A percentile compares a stretch with the other conserved stretches of the same genome.
Conservation (phyloP, 352 stramenopile genomes). For the Pythium apleroticum region DNA sequence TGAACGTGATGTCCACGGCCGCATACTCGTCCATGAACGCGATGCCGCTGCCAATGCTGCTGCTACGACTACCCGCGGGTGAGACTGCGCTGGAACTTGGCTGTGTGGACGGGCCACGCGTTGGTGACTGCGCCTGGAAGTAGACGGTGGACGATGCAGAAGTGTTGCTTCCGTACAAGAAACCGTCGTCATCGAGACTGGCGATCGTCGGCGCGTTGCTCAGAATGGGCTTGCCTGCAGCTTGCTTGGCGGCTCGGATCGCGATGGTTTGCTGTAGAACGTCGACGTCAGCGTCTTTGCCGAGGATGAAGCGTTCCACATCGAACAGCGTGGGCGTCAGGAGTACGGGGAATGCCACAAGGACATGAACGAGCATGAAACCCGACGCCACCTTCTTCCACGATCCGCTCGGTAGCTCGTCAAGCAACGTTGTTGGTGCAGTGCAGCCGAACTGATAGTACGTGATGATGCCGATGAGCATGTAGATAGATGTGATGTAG, state of each 20-base stretch:
- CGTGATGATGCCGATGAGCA: slow-evolving; percentile 62
- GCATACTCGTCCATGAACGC: slow-evolving; percentile 22
- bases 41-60: neutral
- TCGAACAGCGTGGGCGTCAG: slow-evolving; percentile 66
- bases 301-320: slow-evolving; percentile 57
- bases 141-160: slow-evolving; percentile 6
- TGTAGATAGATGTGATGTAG: slow-evolving; percentile 71
- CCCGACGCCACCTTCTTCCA: slow-evolving; percentile 38
- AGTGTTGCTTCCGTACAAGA: slow-evolving; percentile 44
- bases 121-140: slow-evolving; percentile 26
- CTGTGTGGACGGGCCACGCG: neutral
- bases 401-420: slow-evolving; percentile 40
- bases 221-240: slow-evolving; percentile 46
- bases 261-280: slow-evolving; percentile 50
- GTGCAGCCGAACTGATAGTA: slow-evolving; percentile 78
- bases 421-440: slow-evolving; percentile 52
- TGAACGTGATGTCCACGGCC: slow-evolving; percentile 32
- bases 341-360: slow-evolving; percentile 62
- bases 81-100: slow-evolving; percentile 4
- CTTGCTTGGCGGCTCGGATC: slow-evolving; percentile 33
- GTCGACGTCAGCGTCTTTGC: slow-evolving; percentile 59
- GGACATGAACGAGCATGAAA: slow-evolving; percentile 62
- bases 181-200: slow-evolving; percentile 44
- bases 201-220: slow-evolving; percentile 28
- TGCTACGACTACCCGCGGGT: slow-evolving; percentile 10